These are phyloP conservation scores for Dryas drummondii DNA, from an alignment of 306 rosid species.

Conservation along the genomic window DNA sequence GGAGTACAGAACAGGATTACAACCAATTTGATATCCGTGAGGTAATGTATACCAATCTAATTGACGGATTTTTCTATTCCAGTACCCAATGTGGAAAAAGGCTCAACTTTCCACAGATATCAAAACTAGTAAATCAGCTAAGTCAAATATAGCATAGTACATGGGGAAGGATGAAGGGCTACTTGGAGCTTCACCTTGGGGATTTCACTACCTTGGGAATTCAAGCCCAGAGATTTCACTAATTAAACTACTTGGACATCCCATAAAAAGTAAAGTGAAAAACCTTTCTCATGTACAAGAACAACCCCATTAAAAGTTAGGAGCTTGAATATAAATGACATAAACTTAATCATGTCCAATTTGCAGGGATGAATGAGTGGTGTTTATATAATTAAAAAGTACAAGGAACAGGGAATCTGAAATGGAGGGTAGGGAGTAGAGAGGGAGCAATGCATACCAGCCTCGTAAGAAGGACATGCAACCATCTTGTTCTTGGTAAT, in stretches of 20 bases:
- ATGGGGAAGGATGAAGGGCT: neutral
- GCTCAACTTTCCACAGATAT: neutral
- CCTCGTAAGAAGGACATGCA: conserved; percentile 55
- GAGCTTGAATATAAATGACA: neutral
- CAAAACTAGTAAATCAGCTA: neutral
- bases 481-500: conserved; percentile 35
- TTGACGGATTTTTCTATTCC: neutral
- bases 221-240: neutral
- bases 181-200: neutral
- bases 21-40: neutral
- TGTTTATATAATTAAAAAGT: no score
- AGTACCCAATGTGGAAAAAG: neutral
- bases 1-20: neutral
- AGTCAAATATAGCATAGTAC: neutral
- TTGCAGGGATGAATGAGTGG: neutral
- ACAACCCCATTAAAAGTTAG: neutral
- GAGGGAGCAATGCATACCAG: conserved; percentile 43
- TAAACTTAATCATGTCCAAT: neutral
- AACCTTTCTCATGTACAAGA: neutral
- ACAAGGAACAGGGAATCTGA: neutral
- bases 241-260: neutral
- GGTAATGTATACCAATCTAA: neutral
- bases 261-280: neutral
- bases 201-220: neutral
- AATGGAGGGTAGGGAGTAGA: neutral